A percentile compares a stretch with the other conserved stretches of the same genome.
Evolutionary conservation across 192 early-diverging fungal genomes (phyloP).

Genomic region (Backusella parvicylindrica): DNA sequence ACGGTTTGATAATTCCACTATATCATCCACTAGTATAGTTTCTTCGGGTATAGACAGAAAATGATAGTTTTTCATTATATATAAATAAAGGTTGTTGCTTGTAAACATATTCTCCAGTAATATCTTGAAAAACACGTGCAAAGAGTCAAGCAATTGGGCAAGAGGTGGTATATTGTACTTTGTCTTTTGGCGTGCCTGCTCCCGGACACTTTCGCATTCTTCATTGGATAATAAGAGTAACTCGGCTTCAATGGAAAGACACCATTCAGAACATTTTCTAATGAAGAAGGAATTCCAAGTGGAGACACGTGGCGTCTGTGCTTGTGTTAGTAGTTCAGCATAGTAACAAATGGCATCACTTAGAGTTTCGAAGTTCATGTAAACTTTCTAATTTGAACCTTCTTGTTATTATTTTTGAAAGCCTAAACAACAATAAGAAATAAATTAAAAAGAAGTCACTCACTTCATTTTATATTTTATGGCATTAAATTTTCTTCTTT

Average conservation of each 20-base stretch:
- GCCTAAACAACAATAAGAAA: background rate
- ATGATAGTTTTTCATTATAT: slow-evolving; percentile 4
- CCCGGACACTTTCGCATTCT: background rate
- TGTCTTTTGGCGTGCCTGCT: background rate
- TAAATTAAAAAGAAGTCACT: background rate
- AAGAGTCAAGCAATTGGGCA: background rate
- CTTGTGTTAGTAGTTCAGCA: background rate
- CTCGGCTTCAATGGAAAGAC: slow-evolving; percentile 11
- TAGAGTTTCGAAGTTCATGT: background rate
- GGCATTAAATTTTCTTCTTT: no score
- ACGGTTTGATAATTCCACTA: background rate
- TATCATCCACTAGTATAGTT: background rate
- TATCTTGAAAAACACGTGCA: background rate
- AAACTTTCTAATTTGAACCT: background rate
- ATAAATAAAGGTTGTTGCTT: background rate
- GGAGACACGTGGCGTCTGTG: slow-evolving; percentile 1
- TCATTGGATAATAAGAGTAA: background rate
- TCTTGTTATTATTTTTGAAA: background rate
- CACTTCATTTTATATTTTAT: no score
- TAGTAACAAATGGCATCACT: background rate
- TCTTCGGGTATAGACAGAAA: background rate
- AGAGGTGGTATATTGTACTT: background rate
- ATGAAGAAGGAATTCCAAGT: slow-evolving; percentile 5
- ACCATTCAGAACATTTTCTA: slow-evolving; percentile 9
- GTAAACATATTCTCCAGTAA: background rate